Evolutionary conservation across 352 stramenopile genomes (phyloP), one percentile per base, ranked within the genome.

Genomic region (Globisporangium middletonii): DNA sequence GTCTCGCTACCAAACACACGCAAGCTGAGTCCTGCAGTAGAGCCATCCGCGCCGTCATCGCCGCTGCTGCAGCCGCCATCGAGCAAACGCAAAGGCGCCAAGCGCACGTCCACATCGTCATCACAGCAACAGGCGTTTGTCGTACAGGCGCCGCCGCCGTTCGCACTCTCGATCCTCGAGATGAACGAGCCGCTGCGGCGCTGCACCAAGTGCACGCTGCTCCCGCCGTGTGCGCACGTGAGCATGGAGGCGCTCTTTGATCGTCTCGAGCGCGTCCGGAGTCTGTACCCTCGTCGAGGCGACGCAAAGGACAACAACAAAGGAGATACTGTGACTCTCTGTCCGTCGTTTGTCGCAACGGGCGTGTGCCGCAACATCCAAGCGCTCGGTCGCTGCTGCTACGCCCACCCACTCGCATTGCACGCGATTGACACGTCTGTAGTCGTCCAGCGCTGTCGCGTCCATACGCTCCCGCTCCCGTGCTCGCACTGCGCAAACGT

Each of bases 311-410:
- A 55, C 37, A 60, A 64, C 28, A 41, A 48, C 47, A 50, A 64
- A 33, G 13, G 33, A 12, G 19, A 44, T 8, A 48, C 3, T 6
- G 27, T 50, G 15, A 1, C 26, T 26, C 26, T 88, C 35, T 91
- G 81, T 19, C 64, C 69, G 16, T 83, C 79, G 1, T 92, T 86
- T 56, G 30, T 57, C 0, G 52, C 60, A 11, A 67, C 64, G 7
- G 82, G 82, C 19, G 53, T 92, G 15, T 92, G 79, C 49, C 54
- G 50, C 6, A 88, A 86, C 53, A 72, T 87, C 33, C 74, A 87
- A 50, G 65, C 76, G 8, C 71, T 88, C 27, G 77, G 79, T 1
- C 74, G 79, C 0, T 92, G 82, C 53, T 63, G 72, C 9, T 92
- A 79, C 57, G 71, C 68, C 9, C 82, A 92, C 48, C 79, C 78